A percentile compares a stretch with the other conserved stretches of the same genome.
Conservation (phyloP, 2,329 filamentous ascomycete genomes). For the Epichloe bromicola region DNA sequence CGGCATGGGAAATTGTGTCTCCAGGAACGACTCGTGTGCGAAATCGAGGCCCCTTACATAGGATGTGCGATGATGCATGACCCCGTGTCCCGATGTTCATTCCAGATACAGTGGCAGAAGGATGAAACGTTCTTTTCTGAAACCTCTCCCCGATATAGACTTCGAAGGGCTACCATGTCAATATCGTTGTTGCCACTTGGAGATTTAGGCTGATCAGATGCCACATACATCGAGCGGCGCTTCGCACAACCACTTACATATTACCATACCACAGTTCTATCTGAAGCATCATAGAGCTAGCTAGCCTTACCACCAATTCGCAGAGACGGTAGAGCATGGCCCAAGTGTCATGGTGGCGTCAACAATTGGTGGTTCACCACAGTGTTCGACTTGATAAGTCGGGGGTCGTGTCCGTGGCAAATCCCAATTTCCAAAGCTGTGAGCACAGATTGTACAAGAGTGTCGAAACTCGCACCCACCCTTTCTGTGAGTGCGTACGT, state of each 20-base stretch:
- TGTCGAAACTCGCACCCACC: background rate
- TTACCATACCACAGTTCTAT: background rate
- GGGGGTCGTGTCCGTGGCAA: background rate
- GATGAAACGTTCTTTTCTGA: background rate
- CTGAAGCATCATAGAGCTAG: background rate
- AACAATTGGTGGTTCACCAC: background rate
- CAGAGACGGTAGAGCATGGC: background rate
- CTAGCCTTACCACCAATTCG: background rate
- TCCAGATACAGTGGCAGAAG: background rate
- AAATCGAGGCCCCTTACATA: too few species aligned
- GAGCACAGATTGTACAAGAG: background rate
- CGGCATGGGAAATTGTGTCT: background rate
- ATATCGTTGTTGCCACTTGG: background rate
- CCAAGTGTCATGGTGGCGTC: background rate
- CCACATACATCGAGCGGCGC: background rate
- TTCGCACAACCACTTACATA: background rate
- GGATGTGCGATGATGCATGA: background rate
- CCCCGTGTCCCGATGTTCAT: background rate
- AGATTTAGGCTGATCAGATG: background rate
- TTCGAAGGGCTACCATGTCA: background rate
- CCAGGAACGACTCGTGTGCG: background rate
- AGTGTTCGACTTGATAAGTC: background rate
- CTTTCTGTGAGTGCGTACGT: background rate
- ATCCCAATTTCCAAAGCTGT: too few species aligned
- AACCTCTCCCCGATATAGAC: background rate